phyloP scores from a whole-genome alignment of 306 rosid species.

The Rubus parviflorus region DNA sequence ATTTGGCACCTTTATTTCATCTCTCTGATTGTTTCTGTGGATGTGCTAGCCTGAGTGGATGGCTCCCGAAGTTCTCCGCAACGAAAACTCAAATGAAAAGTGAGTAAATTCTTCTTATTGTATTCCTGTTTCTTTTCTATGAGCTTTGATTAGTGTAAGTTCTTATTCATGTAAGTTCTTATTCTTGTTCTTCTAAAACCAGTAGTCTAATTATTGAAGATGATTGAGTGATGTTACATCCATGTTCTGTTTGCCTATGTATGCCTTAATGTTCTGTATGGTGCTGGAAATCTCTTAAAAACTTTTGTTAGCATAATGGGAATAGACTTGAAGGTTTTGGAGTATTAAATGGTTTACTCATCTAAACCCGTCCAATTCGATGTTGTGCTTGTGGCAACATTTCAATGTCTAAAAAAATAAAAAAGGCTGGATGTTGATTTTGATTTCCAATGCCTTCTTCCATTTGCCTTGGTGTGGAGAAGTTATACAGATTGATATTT shows the following conservation, averaged over 20 bases:
- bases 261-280: background rate
- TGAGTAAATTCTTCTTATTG: constrained; percentile 31
- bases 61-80: constrained; percentile 99
- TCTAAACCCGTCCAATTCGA: background rate
- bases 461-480: background rate
- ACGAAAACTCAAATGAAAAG: constrained; percentile 99
- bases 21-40: constrained; percentile 33
- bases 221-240: background rate
- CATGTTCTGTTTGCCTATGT: background rate
- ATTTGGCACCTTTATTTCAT: constrained; percentile 13
- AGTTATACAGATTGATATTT: background rate
- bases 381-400: background rate
- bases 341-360: background rate
- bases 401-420: background rate
- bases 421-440: background rate
- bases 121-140: constrained; percentile 4
- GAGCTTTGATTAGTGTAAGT: constrained; percentile 5
- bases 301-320: background rate
- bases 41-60: constrained; percentile 95
- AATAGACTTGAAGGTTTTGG: background rate
- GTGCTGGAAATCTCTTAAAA: background rate
- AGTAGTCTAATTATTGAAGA: background rate
- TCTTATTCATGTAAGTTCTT: too few relatives aligned
- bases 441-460: background rate
- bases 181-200: background rate